phyloP scores from a whole-genome alignment of 805 yeast species.

The Yueomyces sp. region DNA sequence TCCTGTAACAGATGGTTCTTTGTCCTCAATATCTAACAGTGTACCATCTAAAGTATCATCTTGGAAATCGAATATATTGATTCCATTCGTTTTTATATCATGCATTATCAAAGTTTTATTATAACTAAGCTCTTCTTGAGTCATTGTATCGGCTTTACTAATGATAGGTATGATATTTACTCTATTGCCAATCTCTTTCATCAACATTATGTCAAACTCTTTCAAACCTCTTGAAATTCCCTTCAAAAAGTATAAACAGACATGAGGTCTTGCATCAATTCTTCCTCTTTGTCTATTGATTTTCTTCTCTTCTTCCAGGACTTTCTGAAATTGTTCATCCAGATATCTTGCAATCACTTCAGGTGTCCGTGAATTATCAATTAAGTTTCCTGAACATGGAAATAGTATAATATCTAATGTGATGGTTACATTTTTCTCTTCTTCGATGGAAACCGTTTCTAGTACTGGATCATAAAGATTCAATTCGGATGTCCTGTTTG shows the following conservation, averaged over 20 bases:
- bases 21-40: conserved; percentile 10
- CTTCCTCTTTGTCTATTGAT: conserved; percentile 58
- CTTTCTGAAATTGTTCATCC: conserved; percentile 58
- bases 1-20: neutral
- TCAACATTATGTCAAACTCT: conserved; percentile 46
- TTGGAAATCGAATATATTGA: conserved; percentile 62
- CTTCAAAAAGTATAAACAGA: conserved; percentile 62
- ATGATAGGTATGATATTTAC: conserved; percentile 80
- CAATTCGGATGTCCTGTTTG: neutral
- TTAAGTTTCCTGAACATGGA: conserved; percentile 65
- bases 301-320: conserved; percentile 61
- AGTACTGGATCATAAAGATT: neutral
- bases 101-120: conserved; percentile 45
- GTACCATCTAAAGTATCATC: conserved; percentile 31
- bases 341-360: conserved; percentile 42
- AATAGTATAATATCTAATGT: conserved; percentile 50
- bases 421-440: conserved; percentile 41
- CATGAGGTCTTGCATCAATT: conserved; percentile 68
- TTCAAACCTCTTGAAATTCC: conserved; percentile 37
- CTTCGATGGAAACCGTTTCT: conserved; percentile 16
- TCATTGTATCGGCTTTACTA: conserved; percentile 67
- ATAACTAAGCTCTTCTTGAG: conserved; percentile 46
- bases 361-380: conserved; percentile 45
- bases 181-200: conserved; percentile 52
- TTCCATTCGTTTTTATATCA: conserved; percentile 36